A percentile compares a stretch with the other conserved stretches of the same genome.
These are phyloP conservation scores for Diaporthe ilicicola DNA, from an alignment of 2,329 filamentous ascomycete species.

Conservation along the genomic window DNA sequence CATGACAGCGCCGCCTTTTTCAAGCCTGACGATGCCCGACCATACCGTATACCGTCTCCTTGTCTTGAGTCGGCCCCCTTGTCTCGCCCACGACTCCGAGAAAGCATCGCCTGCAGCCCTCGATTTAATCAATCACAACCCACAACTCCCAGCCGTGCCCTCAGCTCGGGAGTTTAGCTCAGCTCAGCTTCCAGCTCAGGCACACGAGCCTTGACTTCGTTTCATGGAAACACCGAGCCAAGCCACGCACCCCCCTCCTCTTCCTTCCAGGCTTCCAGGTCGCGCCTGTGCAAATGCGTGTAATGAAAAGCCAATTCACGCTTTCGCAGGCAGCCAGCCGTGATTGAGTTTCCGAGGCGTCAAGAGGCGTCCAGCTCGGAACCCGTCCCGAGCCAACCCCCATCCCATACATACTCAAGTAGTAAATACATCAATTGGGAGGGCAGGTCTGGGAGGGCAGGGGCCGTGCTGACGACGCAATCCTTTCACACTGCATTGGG, in stretches of 20 bases:
- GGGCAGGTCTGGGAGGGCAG: background rate
- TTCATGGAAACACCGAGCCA: conserved; percentile 11
- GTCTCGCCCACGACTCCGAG: conserved; percentile 6
- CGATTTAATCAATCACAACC: background rate
- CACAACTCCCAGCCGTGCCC: background rate
- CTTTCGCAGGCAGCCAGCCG: background rate
- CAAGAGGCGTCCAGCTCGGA: conserved; percentile 10
- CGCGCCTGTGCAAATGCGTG: conserved; percentile 1
- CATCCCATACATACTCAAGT: too few relatives aligned
- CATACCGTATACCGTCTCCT: background rate
- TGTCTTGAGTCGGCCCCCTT: conserved; percentile 11
- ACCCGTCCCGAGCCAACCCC: background rate
- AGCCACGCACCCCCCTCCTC: too few relatives aligned
- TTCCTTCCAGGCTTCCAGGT: too few relatives aligned
- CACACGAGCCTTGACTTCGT: background rate
- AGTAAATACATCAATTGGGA: background rate
- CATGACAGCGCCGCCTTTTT: background rate
- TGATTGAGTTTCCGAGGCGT: conserved; percentile 3
- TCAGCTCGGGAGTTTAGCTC: background rate
- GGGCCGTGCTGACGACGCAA: conserved; percentile 12
- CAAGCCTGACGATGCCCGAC: conserved; percentile 21
- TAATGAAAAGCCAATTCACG: conserved; percentile 2
- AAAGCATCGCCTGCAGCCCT: conserved; percentile 15
- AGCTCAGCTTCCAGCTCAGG: background rate
- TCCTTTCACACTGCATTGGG: background rate